phyloP scores from a whole-genome alignment of 2,329 filamentous ascomycete species.

The Ascochyta pisi region DNA sequence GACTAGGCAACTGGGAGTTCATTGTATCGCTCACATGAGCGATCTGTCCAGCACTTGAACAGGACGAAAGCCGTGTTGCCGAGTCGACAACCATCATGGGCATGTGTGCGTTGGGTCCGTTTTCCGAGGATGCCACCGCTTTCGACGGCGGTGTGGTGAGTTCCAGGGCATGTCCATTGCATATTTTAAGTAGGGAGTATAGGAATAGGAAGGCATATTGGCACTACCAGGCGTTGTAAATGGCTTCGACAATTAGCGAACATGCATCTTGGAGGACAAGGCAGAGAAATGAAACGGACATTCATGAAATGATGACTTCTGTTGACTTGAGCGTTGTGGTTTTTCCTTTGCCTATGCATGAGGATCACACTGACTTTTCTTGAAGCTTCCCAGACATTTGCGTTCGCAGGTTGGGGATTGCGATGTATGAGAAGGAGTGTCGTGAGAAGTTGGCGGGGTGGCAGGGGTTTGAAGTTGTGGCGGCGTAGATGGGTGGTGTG shows the following conservation, averaged over 20 bases:
- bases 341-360: neutral
- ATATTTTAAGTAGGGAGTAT: constrained; percentile 17
- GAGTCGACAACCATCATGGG: neutral
- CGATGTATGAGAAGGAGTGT: too few relatives aligned
- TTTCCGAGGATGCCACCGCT: neutral
- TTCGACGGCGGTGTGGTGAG: neutral
- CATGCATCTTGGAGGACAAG: constrained; percentile 14
- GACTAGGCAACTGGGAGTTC: constrained; percentile 42
- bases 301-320: too few relatives aligned
- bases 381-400: neutral
- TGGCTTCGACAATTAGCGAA: constrained; percentile 24
- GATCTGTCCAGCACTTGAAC: neutral
- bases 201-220: constrained; percentile 16
- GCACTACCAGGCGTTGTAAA: constrained; percentile 22
- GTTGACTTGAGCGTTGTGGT: neutral
- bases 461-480: too few relatives aligned
- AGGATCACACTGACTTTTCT: neutral
- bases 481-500: too few relatives aligned
- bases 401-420: too few relatives aligned
- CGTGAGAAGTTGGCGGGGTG: too few relatives aligned
- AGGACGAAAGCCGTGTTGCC: neutral
- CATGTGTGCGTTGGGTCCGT: neutral
- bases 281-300: constrained; percentile 13
- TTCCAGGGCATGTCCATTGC: constrained; percentile 14
- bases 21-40: constrained; percentile 37